Conservation (phyloP, 2,329 filamentous ascomycete genomes). For the Chaetomium globosum region DNA sequence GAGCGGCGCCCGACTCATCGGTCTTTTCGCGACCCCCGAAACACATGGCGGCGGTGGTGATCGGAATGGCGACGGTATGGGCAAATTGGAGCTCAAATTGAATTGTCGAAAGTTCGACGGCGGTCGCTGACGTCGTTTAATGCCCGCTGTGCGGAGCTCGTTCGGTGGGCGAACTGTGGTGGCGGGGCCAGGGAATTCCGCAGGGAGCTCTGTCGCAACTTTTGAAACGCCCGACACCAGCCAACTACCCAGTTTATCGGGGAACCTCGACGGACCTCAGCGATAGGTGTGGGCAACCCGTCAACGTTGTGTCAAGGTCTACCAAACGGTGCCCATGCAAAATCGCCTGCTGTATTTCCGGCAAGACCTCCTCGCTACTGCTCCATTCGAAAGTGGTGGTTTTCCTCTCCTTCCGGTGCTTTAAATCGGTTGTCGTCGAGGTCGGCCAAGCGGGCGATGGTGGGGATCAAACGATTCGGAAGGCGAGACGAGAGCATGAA, state of each 20-base stretch:
- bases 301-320: not conserved
- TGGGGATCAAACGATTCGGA: conserved; percentile 9
- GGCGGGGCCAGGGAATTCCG: conserved; percentile 15
- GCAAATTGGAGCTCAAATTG: not conserved
- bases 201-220: not conserved
- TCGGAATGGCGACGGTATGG: not conserved
- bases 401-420: not conserved
- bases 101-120: not conserved
- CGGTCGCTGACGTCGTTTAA: conserved; percentile 18
- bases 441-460: conserved; percentile 3
- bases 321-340: conserved; percentile 13
- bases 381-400: not conserved
- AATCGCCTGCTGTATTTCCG: not conserved
- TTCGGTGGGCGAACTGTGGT: conserved; percentile 1
- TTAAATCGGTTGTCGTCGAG: conserved; percentile 1
- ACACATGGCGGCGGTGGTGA: conserved; percentile 56
- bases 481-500: conserved; percentile 7
- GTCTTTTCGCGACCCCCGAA: conserved; percentile 61
- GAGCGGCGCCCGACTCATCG: conserved; percentile 54
- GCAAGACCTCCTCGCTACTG: conserved; percentile 5
- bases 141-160: conserved; percentile 17
- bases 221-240: conserved; percentile 14
- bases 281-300: not conserved
- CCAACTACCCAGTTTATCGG: too few relatives aligned
- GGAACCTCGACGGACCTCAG: not conserved